Evolutionary conservation across 192 early-diverging fungal species (phyloP), one percentile per base, ranked within the genome.

Genomic region (Entomortierella beljakovae): DNA sequence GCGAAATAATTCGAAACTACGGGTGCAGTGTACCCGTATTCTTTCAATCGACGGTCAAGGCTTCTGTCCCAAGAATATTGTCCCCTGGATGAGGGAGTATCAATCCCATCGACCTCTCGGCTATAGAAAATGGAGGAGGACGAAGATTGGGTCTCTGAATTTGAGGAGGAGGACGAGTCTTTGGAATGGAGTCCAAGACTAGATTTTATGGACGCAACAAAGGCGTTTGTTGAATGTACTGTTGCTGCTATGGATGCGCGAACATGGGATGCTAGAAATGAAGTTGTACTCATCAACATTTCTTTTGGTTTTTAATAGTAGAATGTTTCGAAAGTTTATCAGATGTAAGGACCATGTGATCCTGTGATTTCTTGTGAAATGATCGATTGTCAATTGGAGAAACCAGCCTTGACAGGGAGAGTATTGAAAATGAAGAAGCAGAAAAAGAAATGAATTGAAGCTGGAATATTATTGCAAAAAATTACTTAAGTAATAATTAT

Each of bases 1-100:
- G 94, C 90, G 57, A 85, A 74, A 73, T 95, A 95, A n/a, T 81
- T 70, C 13, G 92, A 82, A 32, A 71, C 85, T 6, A 94, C 81
- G 8, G 88, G 91, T 67, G 81, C 81, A 5, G 81, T 53, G 29
- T 75, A 59, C 7, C 66, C 69, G 51, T 61, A 62, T 26, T 70
- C 61, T 42, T 88, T 95, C 85, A 88, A 50, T 74, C 88, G 22
- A 88, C 90, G 64, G 9, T 69, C 74, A 6, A 69, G 57, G n/a
- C n/a, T n/a, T n/a, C n/a, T n/a, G n/a, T 1, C 61, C 67, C 29
- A 50, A 31, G 20, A 2, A 52, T 57, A 38, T 28, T 57, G n/a
- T 59, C n/a, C 1, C 10, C 22, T 28, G n/a, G n/a, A n/a, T n/a
- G n/a, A n/a, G n/a, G n/a, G n/a, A n/a, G n/a, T n/a, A n/a, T n/a